A percentile compares a stretch with the other conserved stretches of the same genome.
These are phyloP conservation scores for Euphorbia pulcherrima DNA, from an alignment of 345 rosid species.

Conservation along the genomic window DNA sequence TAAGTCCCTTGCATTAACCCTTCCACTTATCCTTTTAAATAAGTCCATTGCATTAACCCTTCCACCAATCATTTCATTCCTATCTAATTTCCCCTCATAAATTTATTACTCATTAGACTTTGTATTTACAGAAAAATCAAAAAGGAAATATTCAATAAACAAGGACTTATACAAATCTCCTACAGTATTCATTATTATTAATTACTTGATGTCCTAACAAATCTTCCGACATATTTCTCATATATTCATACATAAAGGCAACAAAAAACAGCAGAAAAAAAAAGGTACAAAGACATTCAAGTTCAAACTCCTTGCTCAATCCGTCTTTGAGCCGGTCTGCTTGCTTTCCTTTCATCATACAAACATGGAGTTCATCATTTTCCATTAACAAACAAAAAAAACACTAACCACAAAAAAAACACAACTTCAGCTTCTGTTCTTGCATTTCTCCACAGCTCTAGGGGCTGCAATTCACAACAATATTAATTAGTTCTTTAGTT, in stretches of 20 bases:
- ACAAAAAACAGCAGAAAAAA: not conserved
- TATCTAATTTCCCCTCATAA: no score
- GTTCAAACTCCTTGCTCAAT: constrained; percentile 52
- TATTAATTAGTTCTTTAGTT: no score
- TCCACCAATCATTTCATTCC: no score
- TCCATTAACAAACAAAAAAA: not conserved
- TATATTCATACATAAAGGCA: not conserved
- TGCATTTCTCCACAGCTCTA: constrained; percentile 36
- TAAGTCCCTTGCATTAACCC: no score
- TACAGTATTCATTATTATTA: constrained; percentile 15
- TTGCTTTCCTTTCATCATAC: constrained; percentile 23
- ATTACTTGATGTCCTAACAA: constrained; percentile 23
- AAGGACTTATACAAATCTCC: constrained; percentile 20
- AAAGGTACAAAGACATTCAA: constrained; percentile 12
- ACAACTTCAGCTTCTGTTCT: constrained; percentile 53
- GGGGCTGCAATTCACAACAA: constrained; percentile 20
- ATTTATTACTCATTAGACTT: no score
- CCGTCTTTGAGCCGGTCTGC: constrained; percentile 48
- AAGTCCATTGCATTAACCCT: no score
- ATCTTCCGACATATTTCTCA: constrained; percentile 17
- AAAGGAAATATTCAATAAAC: not conserved
- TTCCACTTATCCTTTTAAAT: no score
- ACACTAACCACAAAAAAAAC: not conserved
- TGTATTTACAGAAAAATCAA: no score
- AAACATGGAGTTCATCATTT: constrained; percentile 3